phyloP scores from a whole-genome alignment of 306 rosid genomes.

The Malus fusca region DNA sequence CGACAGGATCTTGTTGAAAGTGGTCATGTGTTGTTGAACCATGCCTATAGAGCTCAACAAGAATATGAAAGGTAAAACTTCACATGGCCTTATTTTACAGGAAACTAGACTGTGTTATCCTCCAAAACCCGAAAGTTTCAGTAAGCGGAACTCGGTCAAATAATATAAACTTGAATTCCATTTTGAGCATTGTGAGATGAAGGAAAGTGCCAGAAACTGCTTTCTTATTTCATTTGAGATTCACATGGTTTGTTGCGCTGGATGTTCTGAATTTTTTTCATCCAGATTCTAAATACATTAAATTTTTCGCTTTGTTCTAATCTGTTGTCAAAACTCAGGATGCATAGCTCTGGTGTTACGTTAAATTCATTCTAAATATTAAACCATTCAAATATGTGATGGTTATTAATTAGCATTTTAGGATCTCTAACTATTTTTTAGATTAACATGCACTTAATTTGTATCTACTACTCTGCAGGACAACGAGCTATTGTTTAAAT shows the following conservation, averaged over 20 bases:
- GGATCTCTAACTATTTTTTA: too few relatives aligned
- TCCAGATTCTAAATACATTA: not conserved
- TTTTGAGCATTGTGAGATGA: not conserved
- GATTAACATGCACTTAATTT: not conserved
- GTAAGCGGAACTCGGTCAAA: not conserved
- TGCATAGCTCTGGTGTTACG: not conserved
- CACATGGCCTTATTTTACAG: not conserved
- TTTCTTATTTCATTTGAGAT: not conserved
- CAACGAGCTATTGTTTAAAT: constrained; percentile 68
- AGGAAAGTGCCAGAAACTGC: not conserved
- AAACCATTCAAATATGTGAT: not conserved
- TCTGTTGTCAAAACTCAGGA: not conserved
- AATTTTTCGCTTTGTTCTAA: not conserved
- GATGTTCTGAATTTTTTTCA: not conserved
- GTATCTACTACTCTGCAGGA: constrained; percentile 42
- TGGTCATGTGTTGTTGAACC: constrained; percentile 74
- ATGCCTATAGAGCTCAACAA: constrained; percentile 87
- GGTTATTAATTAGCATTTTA: not conserved
- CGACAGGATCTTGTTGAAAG: constrained; percentile 88
- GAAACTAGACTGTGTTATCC: not conserved
- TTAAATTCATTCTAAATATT: not conserved
- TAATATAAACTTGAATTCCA: not conserved
- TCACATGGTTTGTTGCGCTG: not conserved
- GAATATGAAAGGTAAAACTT: constrained; percentile 81
- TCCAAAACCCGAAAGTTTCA: not conserved